phyloP scores from a whole-genome alignment of 768 basidiomycete species.

The Phaeotremella fagi region DNA sequence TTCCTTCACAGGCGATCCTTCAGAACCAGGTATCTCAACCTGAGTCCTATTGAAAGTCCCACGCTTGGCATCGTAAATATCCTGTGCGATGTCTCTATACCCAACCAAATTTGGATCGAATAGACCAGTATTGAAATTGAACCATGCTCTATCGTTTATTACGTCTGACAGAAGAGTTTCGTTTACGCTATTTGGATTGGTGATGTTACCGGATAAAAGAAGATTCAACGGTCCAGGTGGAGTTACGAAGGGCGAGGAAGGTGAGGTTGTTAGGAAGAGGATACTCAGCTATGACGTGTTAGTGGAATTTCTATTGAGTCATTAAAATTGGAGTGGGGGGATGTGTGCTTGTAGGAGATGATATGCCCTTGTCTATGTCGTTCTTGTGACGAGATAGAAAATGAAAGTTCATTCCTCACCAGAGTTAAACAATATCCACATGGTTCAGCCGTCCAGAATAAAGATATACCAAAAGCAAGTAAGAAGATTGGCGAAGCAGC shows the following conservation, averaged over 20 bases:
- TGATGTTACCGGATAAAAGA: not conserved
- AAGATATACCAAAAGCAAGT: constrained; percentile 7
- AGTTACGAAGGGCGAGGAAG: constrained; percentile 17
- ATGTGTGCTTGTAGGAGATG: no score
- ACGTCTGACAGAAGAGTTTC: no score
- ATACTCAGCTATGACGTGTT: constrained; percentile 11
- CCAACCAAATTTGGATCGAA: constrained; percentile 14
- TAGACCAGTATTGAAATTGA: constrained; percentile 18
- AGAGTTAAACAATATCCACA: constrained; percentile 29
- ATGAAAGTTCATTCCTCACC: constrained; percentile 8
- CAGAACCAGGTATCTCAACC: no score
- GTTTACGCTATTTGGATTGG: constrained; percentile 1
- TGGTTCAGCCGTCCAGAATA: constrained; percentile 18
- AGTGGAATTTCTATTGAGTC: not conserved
- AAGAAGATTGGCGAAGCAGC: constrained; percentile 28
- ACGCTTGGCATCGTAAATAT: no score
- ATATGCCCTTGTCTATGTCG: no score
- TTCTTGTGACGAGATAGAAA: no score
- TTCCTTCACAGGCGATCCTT: no score
- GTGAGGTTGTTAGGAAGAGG: constrained; percentile 17
- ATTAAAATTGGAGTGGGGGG: no score
- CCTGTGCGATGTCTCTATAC: not conserved
- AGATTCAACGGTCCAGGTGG: constrained; percentile 5
- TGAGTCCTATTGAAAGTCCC: no score
- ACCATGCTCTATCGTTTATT: constrained; percentile 23